A percentile compares a stretch with the other conserved stretches of the same genome.
Evolutionary conservation across 2,329 filamentous ascomycete genomes (phyloP).

Genomic region (Pseudogymnoascus verrucosus): DNA sequence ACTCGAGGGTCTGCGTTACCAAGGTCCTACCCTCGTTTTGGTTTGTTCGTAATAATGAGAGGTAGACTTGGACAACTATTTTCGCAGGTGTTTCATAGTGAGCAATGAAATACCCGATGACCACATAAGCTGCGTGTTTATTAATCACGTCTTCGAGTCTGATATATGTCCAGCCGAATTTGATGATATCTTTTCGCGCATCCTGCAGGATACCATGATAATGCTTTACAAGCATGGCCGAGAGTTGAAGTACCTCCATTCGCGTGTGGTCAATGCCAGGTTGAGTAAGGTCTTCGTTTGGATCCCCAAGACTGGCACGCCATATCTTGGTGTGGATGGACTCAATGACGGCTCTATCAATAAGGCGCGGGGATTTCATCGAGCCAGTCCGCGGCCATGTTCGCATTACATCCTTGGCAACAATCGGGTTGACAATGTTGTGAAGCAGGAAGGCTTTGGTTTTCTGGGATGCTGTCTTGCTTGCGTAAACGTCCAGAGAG

Average conservation of each 20-base stretch:
- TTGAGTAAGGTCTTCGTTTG: conserved; percentile 73
- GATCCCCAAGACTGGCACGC: conserved; percentile 78
- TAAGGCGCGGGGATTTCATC: conserved; percentile 58
- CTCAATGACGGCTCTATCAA: conserved; percentile 82
- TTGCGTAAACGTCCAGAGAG: conserved; percentile 80
- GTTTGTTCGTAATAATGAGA: conserved; percentile 81
- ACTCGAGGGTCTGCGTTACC: conserved; percentile 87
- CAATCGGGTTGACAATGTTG: conserved; percentile 88
- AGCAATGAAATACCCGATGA: conserved; percentile 95
- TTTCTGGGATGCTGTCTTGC: conserved; percentile 71
- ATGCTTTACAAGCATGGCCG: conserved; percentile 91
- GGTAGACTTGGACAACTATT: conserved; percentile 92
- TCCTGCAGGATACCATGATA: conserved; percentile 83
- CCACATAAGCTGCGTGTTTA: conserved; percentile 94
- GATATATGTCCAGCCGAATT: conserved; percentile 98
- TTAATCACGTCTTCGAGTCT: conserved; percentile 98
- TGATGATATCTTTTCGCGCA: conserved; percentile 94
- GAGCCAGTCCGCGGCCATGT: conserved; percentile 56
- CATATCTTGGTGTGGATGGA: conserved; percentile 88
- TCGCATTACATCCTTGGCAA: conserved; percentile 91
- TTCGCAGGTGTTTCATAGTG: conserved; percentile 94
- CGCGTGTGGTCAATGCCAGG: conserved; percentile 89
- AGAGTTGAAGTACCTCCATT: conserved; percentile 92
- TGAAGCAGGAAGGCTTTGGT: conserved; percentile 90
- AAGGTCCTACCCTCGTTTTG: conserved; percentile 89